Conservation (phyloP, 2,329 filamentous ascomycete genomes). For the Onygenales sp. region DNA sequence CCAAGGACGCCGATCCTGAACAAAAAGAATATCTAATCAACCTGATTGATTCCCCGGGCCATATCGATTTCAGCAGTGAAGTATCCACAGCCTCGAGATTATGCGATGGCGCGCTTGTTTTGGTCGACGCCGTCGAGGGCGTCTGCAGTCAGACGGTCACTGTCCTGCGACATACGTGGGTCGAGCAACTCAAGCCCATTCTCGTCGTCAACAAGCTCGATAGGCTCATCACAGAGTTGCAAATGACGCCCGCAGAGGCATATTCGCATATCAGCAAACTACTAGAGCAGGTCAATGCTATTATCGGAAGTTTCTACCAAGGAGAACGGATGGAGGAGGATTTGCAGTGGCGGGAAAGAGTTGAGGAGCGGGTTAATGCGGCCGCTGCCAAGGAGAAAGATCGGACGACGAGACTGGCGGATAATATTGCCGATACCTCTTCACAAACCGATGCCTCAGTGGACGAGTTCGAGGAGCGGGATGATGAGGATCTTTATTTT, state of each 20-base stretch:
- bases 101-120: conserved; percentile 86
- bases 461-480: conserved; percentile 70
- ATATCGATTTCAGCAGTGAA: conserved; percentile 98
- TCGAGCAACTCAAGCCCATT: conserved; percentile 86
- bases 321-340: conserved; percentile 98
- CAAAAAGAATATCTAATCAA: conserved; percentile 92
- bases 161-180: conserved; percentile 88
- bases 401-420: conserved; percentile 26
- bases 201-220: conserved; percentile 99
- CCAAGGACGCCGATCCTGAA: conserved; percentile 58
- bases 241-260: conserved; percentile 84
- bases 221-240: conserved; percentile 82
- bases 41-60: conserved; percentile 92
- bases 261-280: conserved; percentile 82
- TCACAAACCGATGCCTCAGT: conserved; percentile 41
- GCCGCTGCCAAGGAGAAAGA: conserved; percentile 54
- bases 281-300: conserved; percentile 91
- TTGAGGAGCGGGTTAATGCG: conserved; percentile 75
- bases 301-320: conserved; percentile 94
- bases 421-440: conserved; percentile 40
- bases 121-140: conserved; percentile 94
- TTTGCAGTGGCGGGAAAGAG: conserved; percentile 84
- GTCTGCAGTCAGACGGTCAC: conserved; percentile 98
- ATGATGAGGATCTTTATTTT: conserved; percentile 97
- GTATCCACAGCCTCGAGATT: conserved; percentile 91